Conservation (phyloP, 768 basidiomycete species). For the Panus rudis region DNA sequence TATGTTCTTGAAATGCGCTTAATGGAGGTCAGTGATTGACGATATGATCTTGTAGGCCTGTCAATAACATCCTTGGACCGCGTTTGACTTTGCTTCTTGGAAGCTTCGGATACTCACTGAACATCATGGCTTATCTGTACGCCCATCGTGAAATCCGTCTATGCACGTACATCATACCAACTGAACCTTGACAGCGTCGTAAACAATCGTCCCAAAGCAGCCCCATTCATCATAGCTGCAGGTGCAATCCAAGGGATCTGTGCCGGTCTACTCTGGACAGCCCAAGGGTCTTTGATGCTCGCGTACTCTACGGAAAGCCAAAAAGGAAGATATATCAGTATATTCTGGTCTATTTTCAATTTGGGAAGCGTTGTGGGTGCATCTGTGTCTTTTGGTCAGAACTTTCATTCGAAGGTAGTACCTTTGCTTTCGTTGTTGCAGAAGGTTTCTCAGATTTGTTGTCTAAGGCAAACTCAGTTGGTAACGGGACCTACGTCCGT, state of each 20-base stretch:
- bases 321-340: constrained; percentile 68
- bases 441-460: neutral
- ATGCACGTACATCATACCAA: too few relatives aligned
- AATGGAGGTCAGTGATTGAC: too few relatives aligned
- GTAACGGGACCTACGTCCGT: constrained; percentile 69
- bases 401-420: constrained; percentile 51
- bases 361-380: constrained; percentile 73
- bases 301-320: constrained; percentile 74
- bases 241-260: constrained; percentile 71
- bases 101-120: constrained; percentile 66
- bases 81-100: constrained; percentile 69
- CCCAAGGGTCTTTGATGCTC: constrained; percentile 76
- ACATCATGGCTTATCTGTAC: constrained; percentile 66
- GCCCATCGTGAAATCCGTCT: too few relatives aligned
- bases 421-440: neutral
- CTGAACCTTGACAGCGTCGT: constrained; percentile 36
- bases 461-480: constrained; percentile 41
- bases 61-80: constrained; percentile 75
- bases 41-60: too few relatives aligned
- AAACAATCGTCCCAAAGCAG: constrained; percentile 60
- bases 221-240: constrained; percentile 58
- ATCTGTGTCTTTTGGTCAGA: constrained; percentile 63
- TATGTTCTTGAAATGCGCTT: too few relatives aligned
- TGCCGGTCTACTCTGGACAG: constrained; percentile 70
- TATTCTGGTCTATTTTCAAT: constrained; percentile 84